These are phyloP conservation scores for Fusarium papillatum DNA, from an alignment of 2,329 filamentous ascomycete species.

Conservation along the genomic window DNA sequence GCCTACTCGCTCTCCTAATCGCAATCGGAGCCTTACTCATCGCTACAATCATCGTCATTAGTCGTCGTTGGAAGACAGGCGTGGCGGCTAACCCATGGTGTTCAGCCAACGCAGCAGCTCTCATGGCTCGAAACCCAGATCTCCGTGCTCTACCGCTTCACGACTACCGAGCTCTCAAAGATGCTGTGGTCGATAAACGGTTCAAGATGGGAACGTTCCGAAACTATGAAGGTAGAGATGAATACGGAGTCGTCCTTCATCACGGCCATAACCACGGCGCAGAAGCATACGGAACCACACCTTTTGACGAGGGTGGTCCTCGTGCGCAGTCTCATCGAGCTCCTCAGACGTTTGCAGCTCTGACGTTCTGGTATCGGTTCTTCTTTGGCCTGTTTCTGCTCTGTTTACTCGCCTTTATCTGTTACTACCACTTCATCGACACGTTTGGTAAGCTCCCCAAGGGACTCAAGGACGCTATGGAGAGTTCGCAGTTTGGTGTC, in stretches of 20 bases:
- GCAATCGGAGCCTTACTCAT: slow-evolving; percentile 13
- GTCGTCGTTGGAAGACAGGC: slow-evolving; percentile 36
- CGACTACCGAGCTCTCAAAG: slow-evolving; percentile 32
- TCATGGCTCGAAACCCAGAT: slow-evolving; percentile 35
- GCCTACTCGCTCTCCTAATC: slow-evolving; percentile 20
- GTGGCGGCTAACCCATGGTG: slow-evolving; percentile 42
- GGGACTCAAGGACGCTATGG: slow-evolving; percentile 51
- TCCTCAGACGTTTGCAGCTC: slow-evolving; percentile 50
- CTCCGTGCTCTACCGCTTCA: slow-evolving; percentile 23
- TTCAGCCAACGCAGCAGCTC: slow-evolving; percentile 27
- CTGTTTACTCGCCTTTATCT: slow-evolving; percentile 51
- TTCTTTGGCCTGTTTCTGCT: slow-evolving; percentile 49
- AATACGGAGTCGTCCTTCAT: slow-evolving; percentile 34
- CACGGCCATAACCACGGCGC: background rate
- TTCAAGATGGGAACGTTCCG: slow-evolving; percentile 33
- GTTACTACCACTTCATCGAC: slow-evolving; percentile 52
- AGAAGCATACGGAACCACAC: slow-evolving; percentile 23
- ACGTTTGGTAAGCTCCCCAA: slow-evolving; percentile 39
- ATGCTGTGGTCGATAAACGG: slow-evolving; percentile 18
- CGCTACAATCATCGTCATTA: slow-evolving; percentile 24
- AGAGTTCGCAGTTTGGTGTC: slow-evolving; percentile 57
- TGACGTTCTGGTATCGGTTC: slow-evolving; percentile 52
- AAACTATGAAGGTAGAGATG: slow-evolving; percentile 19
- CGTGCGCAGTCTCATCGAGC: slow-evolving; percentile 5
- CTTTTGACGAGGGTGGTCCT: slow-evolving; percentile 8